Percentiles rank a stretch among this genome's conserved stretches.
Evolutionary conservation across 2,329 filamentous ascomycete genomes (phyloP).

Genomic region (Sarocladium brachiariae): DNA sequence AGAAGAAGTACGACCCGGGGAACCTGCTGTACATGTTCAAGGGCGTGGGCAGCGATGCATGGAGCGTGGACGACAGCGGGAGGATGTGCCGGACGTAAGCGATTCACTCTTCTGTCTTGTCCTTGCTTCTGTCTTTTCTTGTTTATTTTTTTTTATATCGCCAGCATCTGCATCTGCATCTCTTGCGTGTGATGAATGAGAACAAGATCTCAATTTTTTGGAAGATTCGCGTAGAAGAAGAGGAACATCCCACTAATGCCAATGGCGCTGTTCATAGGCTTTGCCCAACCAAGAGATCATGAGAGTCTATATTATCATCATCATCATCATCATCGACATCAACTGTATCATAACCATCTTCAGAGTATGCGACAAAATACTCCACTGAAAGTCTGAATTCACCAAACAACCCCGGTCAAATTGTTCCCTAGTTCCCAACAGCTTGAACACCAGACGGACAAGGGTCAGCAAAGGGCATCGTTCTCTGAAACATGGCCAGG

Average conservation of each 20-base stretch:
- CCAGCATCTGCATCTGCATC: too few species aligned
- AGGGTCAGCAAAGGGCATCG: too few species aligned
- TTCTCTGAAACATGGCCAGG: too few species aligned
- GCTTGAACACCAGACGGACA: too few species aligned
- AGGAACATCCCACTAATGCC: conserved; percentile 3
- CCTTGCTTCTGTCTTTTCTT: not conserved
- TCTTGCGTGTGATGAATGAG: too few species aligned
- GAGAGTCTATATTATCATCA: not conserved
- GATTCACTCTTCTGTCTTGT: not conserved
- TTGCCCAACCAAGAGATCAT: not conserved
- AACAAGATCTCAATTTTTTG: too few species aligned
- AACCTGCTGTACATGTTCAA: conserved; percentile 39
- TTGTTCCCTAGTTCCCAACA: too few species aligned
- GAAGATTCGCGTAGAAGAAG: too few species aligned
- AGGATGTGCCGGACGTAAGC: conserved; percentile 28
- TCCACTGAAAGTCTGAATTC: too few species aligned
- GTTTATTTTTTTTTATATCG: not conserved
- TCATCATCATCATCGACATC: not conserved
- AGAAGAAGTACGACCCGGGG: conserved; percentile 42
- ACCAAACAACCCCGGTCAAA: too few species aligned
- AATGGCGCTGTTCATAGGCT: not conserved
- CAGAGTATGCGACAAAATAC: too few species aligned
- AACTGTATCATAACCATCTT: too few species aligned
- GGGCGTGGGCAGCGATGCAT: conserved; percentile 47
- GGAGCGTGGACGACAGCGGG: conserved; percentile 32